Evolutionary conservation across 2,329 filamentous ascomycete genomes (phyloP).

Genomic region (Xylogone sp.): DNA sequence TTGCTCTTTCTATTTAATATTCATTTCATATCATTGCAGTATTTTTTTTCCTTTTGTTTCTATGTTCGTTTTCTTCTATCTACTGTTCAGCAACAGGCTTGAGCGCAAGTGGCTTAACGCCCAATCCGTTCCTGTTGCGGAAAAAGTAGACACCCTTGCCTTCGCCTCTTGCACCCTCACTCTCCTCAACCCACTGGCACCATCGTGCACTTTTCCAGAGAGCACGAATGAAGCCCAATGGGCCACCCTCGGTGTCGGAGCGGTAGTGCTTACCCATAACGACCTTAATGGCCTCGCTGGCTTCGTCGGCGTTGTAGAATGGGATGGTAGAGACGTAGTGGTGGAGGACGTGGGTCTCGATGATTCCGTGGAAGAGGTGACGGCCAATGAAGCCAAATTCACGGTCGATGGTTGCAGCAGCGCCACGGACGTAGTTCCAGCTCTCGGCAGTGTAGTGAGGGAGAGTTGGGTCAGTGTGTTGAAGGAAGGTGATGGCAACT

Average conservation of each 20-base stretch:
- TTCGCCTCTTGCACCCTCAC: constrained; percentile 73
- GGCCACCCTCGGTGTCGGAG: constrained; percentile 70
- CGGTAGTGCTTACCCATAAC: constrained; percentile 97
- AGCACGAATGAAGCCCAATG: constrained; percentile 77
- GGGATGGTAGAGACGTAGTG: constrained; percentile 96
- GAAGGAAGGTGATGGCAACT: constrained; percentile 96
- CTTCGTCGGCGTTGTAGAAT: constrained; percentile 95
- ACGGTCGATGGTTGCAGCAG: constrained; percentile 92
- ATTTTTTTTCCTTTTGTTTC: neutral
- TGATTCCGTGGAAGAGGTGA: constrained; percentile 87
- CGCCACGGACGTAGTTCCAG: constrained; percentile 93
- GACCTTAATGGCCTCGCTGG: constrained; percentile 86
- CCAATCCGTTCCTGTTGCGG: constrained; percentile 88
- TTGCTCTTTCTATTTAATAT: neutral
- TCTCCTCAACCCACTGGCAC: constrained; percentile 98
- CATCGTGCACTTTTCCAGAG: constrained; percentile 76
- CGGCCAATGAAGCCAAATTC: constrained; percentile 96
- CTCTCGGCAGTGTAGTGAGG: constrained; percentile 84
- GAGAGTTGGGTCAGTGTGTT: constrained; percentile 92
- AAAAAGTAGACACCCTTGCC: constrained; percentile 88
- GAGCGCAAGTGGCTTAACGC: constrained; percentile 33
- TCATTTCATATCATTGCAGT: no score
- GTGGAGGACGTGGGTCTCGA: constrained; percentile 97
- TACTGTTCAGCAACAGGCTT: neutral
- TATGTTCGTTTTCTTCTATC: neutral